Base-by-base conservation (phyloP, 257 asterid genomes). In the Parsonsia alboflavescens region DNA sequence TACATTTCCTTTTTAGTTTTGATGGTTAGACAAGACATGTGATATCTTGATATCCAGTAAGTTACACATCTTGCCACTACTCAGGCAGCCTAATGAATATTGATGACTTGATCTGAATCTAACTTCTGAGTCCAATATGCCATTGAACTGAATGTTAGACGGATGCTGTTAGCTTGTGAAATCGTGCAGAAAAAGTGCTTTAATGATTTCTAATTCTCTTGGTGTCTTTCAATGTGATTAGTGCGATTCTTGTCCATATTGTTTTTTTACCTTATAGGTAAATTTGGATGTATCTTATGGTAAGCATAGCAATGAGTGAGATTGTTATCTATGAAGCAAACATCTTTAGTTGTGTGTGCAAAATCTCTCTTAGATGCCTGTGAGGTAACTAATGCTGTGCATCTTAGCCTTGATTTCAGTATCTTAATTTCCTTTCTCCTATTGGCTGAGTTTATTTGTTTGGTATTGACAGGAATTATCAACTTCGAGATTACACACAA, bases 401-500 rank as follows among this genome's bases (percentile, higher is more conserved):
- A 21, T 19, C 39, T 17, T 75, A 22, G 26, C 62, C 42, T 46
- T 65, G 53, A 12, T 67, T 46, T 42, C 16, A 10, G 50, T 7
- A n/a, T 52, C 52, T 53, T 66, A 48, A 63, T 78, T 61, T 69
- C 73, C 78, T 77, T 79, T 65, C 67, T 81, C 76, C 75, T 45
- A 21, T n/a, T n/a, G n/a, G n/a, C 46, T 74, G 75, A 53, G 70
- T 61, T 70, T 48, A 45, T 65, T 70, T 50, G 68, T 33, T 19
- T 83, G 64, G 57, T 81, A 62, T 79, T 66, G 76, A 62, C 93
- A 94, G 99, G 97, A 90, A 77, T 79, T 88, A 84, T 85, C 96
- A 74, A 82, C 84, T 64, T 83, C 84, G 71, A 89, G 80, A 62
- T 68, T 77, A 73, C 73, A 80, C 50, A 80, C 85, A 9, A 93